Evolutionary conservation across 2,329 filamentous ascomycete species (phyloP).

Genomic region (Aspergillus clavatus): DNA sequence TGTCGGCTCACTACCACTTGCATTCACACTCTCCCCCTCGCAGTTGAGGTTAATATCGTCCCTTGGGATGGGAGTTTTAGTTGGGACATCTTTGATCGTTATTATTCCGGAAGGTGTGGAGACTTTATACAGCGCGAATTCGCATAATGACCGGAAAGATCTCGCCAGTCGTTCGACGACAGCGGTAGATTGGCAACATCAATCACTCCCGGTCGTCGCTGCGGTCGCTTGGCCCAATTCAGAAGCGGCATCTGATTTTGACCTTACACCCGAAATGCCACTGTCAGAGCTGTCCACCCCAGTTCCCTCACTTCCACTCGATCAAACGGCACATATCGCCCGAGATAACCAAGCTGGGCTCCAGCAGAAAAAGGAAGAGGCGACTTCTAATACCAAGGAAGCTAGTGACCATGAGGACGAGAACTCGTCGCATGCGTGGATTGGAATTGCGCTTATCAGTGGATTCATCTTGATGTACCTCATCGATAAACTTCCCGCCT

Average conservation of each 20-base stretch:
- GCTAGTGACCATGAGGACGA: slow-evolving; percentile 40
- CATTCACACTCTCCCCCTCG: slow-evolving; percentile 78
- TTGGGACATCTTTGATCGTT: slow-evolving; percentile 91
- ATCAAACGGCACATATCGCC: slow-evolving; percentile 18
- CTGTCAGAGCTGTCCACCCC: background rate
- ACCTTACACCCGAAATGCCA: background rate
- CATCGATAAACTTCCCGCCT: slow-evolving; percentile 77
- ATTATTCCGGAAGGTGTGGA: slow-evolving; percentile 97
- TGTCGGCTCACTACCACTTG: slow-evolving; percentile 83
- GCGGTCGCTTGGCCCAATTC: slow-evolving; percentile 3
- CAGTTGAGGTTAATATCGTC: slow-evolving; percentile 87
- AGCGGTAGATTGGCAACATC: slow-evolving; percentile 28
- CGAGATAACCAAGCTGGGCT: slow-evolving; percentile 20
- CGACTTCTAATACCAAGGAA: slow-evolving; percentile 31
- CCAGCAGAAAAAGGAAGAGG: slow-evolving; percentile 23
- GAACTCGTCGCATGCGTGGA: slow-evolving; percentile 63
- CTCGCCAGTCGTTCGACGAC: slow-evolving; percentile 25
- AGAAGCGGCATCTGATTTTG: background rate
- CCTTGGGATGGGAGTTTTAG: slow-evolving; percentile 86
- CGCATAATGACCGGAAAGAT: slow-evolving; percentile 27
- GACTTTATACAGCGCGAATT: slow-evolving; percentile 64
- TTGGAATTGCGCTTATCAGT: slow-evolving; percentile 78
- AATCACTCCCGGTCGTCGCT: slow-evolving; percentile 16
- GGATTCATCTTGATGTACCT: slow-evolving; percentile 98
- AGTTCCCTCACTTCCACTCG: slow-evolving; percentile 1